Conservation (phyloP, 164 flowering plant genomes). For the Stephania cephalantha region DNA sequence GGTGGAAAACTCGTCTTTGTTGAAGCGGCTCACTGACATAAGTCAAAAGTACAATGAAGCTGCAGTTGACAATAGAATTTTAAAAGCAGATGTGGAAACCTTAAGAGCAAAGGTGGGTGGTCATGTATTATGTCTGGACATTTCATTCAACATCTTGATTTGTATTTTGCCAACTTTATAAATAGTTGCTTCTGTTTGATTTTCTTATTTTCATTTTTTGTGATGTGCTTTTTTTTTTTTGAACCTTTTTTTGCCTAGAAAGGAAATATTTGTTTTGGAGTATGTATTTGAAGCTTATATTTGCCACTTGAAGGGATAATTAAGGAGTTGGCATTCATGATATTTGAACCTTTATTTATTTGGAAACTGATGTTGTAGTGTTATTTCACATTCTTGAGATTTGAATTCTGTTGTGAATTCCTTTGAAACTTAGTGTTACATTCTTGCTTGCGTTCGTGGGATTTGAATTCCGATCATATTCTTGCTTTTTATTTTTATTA, state of each 20-base stretch:
- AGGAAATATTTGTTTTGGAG: not conserved
- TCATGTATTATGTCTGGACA: not conserved
- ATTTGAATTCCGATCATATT: too few relatives aligned
- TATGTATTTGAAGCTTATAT: too few relatives aligned
- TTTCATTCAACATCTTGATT: not conserved
- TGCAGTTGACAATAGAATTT: conserved; percentile 88
- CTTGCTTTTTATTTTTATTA: too few relatives aligned
- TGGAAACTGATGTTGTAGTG: not conserved
- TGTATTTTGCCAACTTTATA: not conserved
- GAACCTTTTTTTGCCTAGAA: not conserved
- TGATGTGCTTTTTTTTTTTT: too few relatives aligned
- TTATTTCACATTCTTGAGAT: not conserved
- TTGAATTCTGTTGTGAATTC: not conserved
- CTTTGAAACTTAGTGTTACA: too few relatives aligned
- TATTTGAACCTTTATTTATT: not conserved
- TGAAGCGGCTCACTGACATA: conserved; percentile 67
- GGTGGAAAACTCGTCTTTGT: conserved; percentile 65
- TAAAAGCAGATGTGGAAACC: conserved; percentile 98
- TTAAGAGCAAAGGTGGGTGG: conserved; percentile 81
- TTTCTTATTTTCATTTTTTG: too few relatives aligned
- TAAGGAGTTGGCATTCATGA: not conserved
- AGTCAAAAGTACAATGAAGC: conserved; percentile 81
- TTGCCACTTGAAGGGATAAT: too few relatives aligned
- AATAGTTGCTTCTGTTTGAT: not conserved
- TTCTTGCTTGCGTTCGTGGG: too few relatives aligned